Percentiles rank a stretch among this genome's conserved stretches.
Conservation (phyloP, 202 grass and related monocot species). For the Panicum virgatum region DNA sequence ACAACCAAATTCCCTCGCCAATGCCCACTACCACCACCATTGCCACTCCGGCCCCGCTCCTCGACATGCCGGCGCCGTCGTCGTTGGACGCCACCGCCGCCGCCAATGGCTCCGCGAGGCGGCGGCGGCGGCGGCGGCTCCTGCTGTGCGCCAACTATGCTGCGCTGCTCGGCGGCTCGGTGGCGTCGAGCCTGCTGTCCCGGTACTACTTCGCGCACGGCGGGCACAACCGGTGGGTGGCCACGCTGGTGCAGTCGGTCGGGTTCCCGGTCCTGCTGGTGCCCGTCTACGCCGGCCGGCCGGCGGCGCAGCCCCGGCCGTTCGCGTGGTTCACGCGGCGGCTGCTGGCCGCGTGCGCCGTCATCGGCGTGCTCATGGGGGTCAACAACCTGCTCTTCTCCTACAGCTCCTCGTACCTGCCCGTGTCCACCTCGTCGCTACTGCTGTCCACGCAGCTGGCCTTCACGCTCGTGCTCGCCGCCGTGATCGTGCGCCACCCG, state of each 20-base stretch:
- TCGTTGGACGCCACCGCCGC: background rate
- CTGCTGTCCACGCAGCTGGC: constrained; percentile 85
- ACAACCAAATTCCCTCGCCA: constrained; percentile 36
- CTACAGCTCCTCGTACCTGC: constrained; percentile 83
- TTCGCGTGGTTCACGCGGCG: constrained; percentile 76
- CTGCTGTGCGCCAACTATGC: constrained; percentile 77
- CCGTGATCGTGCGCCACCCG: constrained; percentile 81
- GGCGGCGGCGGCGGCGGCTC: background rate
- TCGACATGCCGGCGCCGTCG: constrained; percentile 42
- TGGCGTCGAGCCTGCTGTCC: constrained; percentile 83
- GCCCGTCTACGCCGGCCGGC: constrained; percentile 52
- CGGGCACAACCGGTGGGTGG: constrained; percentile 70
- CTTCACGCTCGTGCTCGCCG: constrained; percentile 85
- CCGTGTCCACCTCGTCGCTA: constrained; percentile 84
- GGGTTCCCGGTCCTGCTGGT: constrained; percentile 82
- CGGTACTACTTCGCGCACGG: constrained; percentile 89
- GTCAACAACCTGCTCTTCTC: constrained; percentile 94
- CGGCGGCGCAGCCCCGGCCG: constrained; percentile 35
- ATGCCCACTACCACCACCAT: constrained; percentile 33
- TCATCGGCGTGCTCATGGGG: constrained; percentile 78
- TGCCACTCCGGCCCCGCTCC: constrained; percentile 15
- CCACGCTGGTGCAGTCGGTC: constrained; percentile 89
- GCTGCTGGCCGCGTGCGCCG: constrained; percentile 56
- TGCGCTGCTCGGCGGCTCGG: constrained; percentile 73
- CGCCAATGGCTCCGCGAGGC: constrained; percentile 1